Evolutionary conservation across 805 yeast genomes (phyloP).

Genomic region (Saturnispora bothae): DNA sequence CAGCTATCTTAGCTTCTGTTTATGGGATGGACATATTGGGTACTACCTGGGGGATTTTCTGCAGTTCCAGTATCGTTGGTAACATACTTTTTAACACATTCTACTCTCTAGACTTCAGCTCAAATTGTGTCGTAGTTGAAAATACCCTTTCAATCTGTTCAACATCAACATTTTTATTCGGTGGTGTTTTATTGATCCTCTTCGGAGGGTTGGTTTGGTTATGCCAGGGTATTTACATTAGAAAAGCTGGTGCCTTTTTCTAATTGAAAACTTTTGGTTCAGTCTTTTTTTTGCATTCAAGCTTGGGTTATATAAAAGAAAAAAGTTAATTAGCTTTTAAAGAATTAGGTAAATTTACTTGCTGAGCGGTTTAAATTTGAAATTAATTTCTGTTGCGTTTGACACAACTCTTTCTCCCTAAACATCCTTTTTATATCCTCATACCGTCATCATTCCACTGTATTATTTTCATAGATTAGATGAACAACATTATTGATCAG

Average conservation of each 20-base stretch:
- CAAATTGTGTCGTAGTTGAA: slow-evolving; percentile 19
- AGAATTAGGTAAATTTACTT: neutral
- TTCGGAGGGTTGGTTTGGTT: slow-evolving; percentile 18
- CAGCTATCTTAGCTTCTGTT: slow-evolving; percentile 69
- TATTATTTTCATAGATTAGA: no score
- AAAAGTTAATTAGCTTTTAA: neutral
- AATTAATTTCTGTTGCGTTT: no score
- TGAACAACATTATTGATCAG: neutral
- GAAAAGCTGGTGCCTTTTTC: slow-evolving; percentile 20
- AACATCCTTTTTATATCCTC: no score
- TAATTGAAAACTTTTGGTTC: neutral
- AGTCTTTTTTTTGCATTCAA: neutral
- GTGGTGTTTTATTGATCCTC: slow-evolving; percentile 19
- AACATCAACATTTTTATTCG: slow-evolving; percentile 23
- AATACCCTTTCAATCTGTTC: slow-evolving; percentile 24
- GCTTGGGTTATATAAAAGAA: neutral
- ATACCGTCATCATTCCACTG: no score
- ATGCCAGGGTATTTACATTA: slow-evolving; percentile 17
- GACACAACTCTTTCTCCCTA: no score
- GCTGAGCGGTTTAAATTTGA: neutral
- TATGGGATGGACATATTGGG: slow-evolving; percentile 90
- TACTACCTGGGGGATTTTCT: slow-evolving; percentile 84
- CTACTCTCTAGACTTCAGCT: slow-evolving; percentile 59
- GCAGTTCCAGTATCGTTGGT: slow-evolving; percentile 56
- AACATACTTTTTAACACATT: slow-evolving; percentile 41